phyloP scores from a whole-genome alignment of 2,329 filamentous ascomycete species.

The Hymenoscyphus linearis region DNA sequence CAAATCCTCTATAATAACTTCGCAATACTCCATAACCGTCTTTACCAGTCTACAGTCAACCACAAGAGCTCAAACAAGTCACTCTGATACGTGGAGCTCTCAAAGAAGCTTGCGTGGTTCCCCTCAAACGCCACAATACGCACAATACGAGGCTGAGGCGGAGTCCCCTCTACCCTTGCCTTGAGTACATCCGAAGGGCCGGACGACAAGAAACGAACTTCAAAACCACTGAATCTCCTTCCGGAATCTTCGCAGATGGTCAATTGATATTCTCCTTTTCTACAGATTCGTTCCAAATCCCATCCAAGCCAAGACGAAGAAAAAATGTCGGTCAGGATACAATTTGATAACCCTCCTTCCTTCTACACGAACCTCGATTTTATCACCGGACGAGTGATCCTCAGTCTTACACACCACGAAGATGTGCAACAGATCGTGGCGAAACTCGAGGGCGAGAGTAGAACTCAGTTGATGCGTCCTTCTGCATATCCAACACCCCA shows the following conservation, averaged over 20 bases:
- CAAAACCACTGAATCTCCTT: neutral
- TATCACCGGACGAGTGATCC: constrained; percentile 56
- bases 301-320: neutral
- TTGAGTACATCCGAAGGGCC: neutral
- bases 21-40: neutral
- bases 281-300: neutral
- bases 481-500: constrained; percentile 19
- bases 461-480: constrained; percentile 47
- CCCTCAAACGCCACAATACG: neutral
- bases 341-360: constrained; percentile 59
- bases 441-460: constrained; percentile 77
- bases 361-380: constrained; percentile 78
- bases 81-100: neutral
- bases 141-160: neutral
- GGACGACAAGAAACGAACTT: neutral
- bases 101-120: neutral
- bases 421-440: constrained; percentile 68
- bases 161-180: neutral
- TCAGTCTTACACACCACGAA: constrained; percentile 60
- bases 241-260: neutral
- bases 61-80: neutral
- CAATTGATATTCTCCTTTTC: neutral
- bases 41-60: neutral
- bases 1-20: neutral
- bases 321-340: constrained; percentile 61